Base-by-base conservation (phyloP, 306 rosid genomes). In the Glycine tomentella region DNA sequence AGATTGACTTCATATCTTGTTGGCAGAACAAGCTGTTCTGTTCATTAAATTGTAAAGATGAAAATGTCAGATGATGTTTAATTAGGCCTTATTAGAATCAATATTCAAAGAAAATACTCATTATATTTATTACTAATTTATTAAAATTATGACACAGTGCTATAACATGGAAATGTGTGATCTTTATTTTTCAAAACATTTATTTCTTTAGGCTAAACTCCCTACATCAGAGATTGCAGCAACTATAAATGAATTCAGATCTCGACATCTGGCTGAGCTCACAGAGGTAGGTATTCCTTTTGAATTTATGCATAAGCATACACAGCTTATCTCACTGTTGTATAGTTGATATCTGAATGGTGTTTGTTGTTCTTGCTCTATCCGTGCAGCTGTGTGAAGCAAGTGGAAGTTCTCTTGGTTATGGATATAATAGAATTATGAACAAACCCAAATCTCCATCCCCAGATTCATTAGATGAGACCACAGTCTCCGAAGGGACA, bases 261-360 rank as follows among this genome's bases (percentile, higher is more conserved):
- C 97, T 55, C 98, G 98, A 45, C 98, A 96, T 87, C 89, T 96
- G 38, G 87, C 92, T n/a, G 99, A 96, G 90, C 97, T 96, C 44
- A 38, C 98, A 2, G 99, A 96, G 97, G 99, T 95, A 87, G 50
- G 48, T 13, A 12, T 49, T 50, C 69, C 5, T 59, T 31, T 17
- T 14, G 46, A 57, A 3, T 40, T 66, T 45, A 7, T 81, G 50
- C 69, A 75, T 63, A 74, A 77, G 46, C 74, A 65, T 8, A 20
- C 16, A 7, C 48, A 49, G 38, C 38, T 34, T 34, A 25, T 40
- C 15, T 69, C 38, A 50, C 59, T 38, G 20, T 3, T 69, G 8
- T 55, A 57, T 62, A 45, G 55, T 82, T 67, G 76, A 74, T 75
- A 25, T 68, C 67, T 78, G 81, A 84, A 58, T 17, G 61, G 48